Evolutionary conservation across 768 basidiomycete genomes (phyloP).

Genomic region (Suillus hirtellus): DNA sequence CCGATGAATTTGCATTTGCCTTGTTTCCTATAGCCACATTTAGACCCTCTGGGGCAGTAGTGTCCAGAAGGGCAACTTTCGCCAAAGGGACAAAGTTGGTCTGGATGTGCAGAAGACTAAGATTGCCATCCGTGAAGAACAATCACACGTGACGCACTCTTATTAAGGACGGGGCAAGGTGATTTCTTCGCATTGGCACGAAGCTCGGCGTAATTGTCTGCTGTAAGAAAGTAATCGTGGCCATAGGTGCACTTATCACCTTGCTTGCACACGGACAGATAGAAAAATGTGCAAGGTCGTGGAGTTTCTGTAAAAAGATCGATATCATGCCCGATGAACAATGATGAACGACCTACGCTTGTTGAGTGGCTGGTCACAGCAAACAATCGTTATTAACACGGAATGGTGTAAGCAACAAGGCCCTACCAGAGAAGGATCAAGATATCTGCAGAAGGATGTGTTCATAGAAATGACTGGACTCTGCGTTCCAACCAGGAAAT

Average conservation of each 20-base stretch:
- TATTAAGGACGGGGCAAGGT: conserved; percentile 34
- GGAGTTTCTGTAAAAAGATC: conserved; percentile 31
- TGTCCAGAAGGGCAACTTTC: conserved; percentile 38
- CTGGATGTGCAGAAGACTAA: conserved; percentile 8
- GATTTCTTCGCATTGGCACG: conserved; percentile 34
- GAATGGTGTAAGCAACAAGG: not conserved
- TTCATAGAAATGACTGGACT: conserved; percentile 3
- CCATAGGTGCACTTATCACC: conserved; percentile 35
- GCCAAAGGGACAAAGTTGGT: conserved; percentile 27
- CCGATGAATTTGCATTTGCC: conserved; percentile 36
- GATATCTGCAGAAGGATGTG: conserved; percentile 7
- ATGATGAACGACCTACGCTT: conserved; percentile 26
- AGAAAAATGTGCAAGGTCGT: conserved; percentile 40
- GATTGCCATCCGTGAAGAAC: not conserved
- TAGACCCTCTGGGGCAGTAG: conserved; percentile 36
- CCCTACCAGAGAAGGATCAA: conserved; percentile 13
- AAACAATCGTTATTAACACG: not conserved
- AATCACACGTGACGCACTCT: conserved; percentile 20
- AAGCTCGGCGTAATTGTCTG: conserved; percentile 31
- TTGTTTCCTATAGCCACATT: conserved; percentile 34
- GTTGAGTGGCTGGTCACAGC: conserved; percentile 27
- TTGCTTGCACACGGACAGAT: conserved; percentile 32
- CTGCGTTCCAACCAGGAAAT: not conserved
- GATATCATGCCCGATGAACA: not conserved
- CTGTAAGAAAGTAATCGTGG: conserved; percentile 34